These are phyloP conservation scores for Acmispon strigosus DNA, from an alignment of 306 rosid species.

Conservation along the genomic window DNA sequence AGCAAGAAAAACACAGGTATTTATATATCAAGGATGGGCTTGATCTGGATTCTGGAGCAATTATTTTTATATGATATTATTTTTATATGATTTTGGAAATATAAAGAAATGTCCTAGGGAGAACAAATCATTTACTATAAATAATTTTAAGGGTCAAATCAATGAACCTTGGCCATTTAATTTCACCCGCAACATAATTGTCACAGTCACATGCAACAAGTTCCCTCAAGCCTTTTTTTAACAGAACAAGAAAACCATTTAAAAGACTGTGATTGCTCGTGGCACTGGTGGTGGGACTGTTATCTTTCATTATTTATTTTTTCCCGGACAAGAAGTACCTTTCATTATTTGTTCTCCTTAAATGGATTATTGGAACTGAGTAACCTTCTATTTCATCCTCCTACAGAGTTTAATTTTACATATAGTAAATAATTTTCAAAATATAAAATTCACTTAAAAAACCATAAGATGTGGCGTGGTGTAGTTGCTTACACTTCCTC, in stretches of 20 bases:
- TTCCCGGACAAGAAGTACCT: neutral
- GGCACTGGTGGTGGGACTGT: neutral
- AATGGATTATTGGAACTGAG: neutral
- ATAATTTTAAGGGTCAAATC: slow-evolving; percentile 25
- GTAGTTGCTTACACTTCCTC: no score
- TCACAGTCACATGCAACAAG: slow-evolving; percentile 30
- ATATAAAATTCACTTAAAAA: no score
- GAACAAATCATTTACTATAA: neutral
- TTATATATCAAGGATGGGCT: neutral
- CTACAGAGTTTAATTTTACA: no score
- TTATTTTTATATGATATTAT: neutral
- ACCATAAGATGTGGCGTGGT: no score
- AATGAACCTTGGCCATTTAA: slow-evolving; percentile 14
- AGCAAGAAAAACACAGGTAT: neutral
- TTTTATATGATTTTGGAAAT: slow-evolving; percentile 1
- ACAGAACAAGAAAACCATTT: neutral
- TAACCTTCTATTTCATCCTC: no score
- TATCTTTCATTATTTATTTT: neutral
- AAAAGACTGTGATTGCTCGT: neutral
- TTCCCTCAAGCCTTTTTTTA: neutral
- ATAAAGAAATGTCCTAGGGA: neutral
- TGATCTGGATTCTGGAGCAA: slow-evolving; percentile 12
- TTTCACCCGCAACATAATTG: slow-evolving; percentile 18
- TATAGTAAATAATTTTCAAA: no score
- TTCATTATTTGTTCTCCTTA: neutral